Evolutionary conservation across 129 eudicot genomes (phyloP).

Genomic region (Sambucus nigra): DNA sequence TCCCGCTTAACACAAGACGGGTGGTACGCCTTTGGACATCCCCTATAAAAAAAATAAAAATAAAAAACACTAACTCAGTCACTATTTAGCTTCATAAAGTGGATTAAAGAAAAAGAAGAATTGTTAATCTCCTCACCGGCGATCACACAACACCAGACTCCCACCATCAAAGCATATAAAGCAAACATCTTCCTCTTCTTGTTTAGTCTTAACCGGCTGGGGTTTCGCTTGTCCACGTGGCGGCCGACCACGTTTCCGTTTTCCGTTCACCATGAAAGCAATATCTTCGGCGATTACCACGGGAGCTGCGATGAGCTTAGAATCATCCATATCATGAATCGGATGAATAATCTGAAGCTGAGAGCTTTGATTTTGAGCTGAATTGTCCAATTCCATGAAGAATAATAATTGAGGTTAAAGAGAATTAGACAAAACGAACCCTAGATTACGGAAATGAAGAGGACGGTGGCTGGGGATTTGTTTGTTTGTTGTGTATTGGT

Average conservation of each 20-base stretch:
- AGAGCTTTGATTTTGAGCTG: constrained; percentile 8
- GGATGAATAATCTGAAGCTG: not conserved
- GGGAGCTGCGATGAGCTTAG: constrained; percentile 33
- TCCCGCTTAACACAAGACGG: constrained; percentile 80
- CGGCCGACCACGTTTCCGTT: constrained; percentile 86
- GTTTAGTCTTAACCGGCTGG: constrained; percentile 32
- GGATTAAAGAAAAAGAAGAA: no score
- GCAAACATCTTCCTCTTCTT: constrained; percentile 82
- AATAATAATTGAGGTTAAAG: not conserved
- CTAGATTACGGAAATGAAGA: constrained; percentile 32
- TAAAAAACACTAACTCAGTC: not conserved
- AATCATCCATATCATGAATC: constrained; percentile 16
- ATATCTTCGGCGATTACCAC: constrained; percentile 3
- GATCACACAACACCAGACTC: constrained; percentile 83
- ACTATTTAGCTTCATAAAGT: not conserved
- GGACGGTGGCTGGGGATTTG: no score
- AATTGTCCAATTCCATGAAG: constrained; percentile 15
- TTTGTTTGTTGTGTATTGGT: no score
- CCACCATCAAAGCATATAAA: constrained; percentile 98
- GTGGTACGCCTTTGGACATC: constrained; percentile 95
- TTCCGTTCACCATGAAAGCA: constrained; percentile 13
- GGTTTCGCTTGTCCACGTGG: constrained; percentile 32
- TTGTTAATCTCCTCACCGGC: constrained; percentile 37
- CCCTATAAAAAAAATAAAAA: constrained; percentile 23
- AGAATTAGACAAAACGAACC: constrained; percentile 19